Conservation (phyloP, 768 basidiomycete genomes). For the Termitomyces sp. region DNA sequence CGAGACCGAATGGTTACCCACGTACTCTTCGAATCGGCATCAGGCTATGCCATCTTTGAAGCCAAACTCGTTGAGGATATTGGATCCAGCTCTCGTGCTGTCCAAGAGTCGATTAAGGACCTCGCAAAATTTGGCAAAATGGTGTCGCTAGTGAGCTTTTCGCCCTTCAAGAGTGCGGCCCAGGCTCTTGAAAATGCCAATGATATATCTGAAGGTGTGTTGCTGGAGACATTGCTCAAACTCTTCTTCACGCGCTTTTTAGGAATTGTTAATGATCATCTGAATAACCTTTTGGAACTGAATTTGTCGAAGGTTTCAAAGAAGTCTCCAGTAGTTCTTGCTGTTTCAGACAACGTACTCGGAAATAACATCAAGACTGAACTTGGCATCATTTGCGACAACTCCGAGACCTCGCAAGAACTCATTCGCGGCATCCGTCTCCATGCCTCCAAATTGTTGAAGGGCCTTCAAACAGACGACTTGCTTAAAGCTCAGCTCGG, state of each 20-base stretch:
- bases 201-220: slow-evolving; percentile 90
- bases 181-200: slow-evolving; percentile 95
- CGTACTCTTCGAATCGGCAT: slow-evolving; percentile 88
- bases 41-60: slow-evolving; percentile 91
- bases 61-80: slow-evolving; percentile 84
- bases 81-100: slow-evolving; percentile 67
- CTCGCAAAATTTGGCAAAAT: slow-evolving; percentile 87
- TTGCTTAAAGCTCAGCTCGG: slow-evolving; percentile 92
- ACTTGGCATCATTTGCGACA: slow-evolving; percentile 70
- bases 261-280: slow-evolving; percentile 84
- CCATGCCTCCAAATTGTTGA: slow-evolving; percentile 86
- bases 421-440: slow-evolving; percentile 89
- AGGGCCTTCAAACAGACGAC: slow-evolving; percentile 83
- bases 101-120: slow-evolving; percentile 85
- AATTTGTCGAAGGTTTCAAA: slow-evolving; percentile 77
- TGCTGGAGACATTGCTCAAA: not conserved
- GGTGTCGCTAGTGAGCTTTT: slow-evolving; percentile 86
- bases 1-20: slow-evolving; percentile 61
- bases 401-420: slow-evolving; percentile 75
- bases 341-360: slow-evolving; percentile 70
- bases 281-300: slow-evolving; percentile 80
- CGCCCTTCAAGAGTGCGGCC: slow-evolving; percentile 90
- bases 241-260: slow-evolving; percentile 1
- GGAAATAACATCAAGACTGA: slow-evolving; percentile 73
- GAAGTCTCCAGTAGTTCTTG: slow-evolving; percentile 64